Conservation (phyloP, 345 rosid species). For the Eucalyptus rudis region DNA sequence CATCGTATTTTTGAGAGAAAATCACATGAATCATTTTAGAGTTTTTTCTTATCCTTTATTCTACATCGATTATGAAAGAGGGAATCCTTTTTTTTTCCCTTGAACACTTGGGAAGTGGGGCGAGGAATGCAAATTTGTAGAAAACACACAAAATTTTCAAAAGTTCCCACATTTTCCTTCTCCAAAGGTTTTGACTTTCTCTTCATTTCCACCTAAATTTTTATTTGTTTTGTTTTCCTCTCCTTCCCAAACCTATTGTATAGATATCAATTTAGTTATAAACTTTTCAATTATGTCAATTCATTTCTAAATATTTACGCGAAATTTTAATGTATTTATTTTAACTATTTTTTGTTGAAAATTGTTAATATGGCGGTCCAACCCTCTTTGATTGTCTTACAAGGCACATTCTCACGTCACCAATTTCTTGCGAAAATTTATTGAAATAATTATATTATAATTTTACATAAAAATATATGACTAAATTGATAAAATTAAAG, state of each 20-base stretch:
- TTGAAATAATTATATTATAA: neutral
- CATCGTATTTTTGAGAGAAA: neutral
- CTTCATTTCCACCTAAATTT: neutral
- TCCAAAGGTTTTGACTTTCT: neutral
- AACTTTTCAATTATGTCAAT: neutral
- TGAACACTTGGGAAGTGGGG: neutral
- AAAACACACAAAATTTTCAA: neutral
- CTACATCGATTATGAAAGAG: neutral
- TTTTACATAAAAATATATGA: too few species aligned
- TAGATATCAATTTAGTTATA: fast-evolving
- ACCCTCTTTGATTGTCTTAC: neutral
- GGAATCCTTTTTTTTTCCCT: neutral
- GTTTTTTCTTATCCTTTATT: neutral
- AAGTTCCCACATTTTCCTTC: neutral
- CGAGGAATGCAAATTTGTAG: neutral
- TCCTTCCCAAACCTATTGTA: neutral
- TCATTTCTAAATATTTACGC: neutral
- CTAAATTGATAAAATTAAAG: too few species aligned
- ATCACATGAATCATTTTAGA: neutral
- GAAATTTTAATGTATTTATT: neutral
- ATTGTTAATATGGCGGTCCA: neutral
- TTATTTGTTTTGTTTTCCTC: neutral
- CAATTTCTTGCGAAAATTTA: fast-evolving
- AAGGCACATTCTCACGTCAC: fast-evolving
- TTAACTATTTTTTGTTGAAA: fast-evolving